Conservation (phyloP, 352 stramenopile genomes). For the Globisporangium uncinulatum region DNA sequence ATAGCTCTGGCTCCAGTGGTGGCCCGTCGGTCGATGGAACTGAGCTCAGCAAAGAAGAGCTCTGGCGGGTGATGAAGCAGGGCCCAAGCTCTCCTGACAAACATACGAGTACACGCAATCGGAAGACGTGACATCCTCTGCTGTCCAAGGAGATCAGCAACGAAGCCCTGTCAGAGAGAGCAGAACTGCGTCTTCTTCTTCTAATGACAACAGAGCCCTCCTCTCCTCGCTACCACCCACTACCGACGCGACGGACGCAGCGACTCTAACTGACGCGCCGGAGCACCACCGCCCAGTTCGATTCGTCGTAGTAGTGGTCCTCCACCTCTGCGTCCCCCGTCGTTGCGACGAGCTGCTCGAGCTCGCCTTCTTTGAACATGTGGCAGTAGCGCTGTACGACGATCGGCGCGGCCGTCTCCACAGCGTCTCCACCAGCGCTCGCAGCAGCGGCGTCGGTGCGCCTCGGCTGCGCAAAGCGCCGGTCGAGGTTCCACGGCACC, state of each 20-base stretch:
- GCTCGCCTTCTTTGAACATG: constrained; percentile 85
- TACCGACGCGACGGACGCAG: background rate
- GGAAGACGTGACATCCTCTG: too few species aligned
- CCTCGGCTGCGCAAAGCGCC: constrained; percentile 39
- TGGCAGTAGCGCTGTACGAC: constrained; percentile 86
- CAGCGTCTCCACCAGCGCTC: background rate
- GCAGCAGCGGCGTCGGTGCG: background rate
- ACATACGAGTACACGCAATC: background rate
- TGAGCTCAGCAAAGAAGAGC: constrained; percentile 12
- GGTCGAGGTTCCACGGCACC: constrained; percentile 85
- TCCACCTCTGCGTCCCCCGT: constrained; percentile 57
- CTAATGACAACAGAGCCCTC: background rate
- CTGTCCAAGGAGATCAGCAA: too few species aligned
- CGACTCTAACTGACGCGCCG: constrained; percentile 21
- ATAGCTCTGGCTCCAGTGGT: background rate
- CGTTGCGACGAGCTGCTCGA: constrained; percentile 59
- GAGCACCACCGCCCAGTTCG: constrained; percentile 83
- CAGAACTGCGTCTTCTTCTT: background rate
- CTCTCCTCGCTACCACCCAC: background rate
- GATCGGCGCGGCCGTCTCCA: constrained; percentile 12
- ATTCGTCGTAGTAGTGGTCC: constrained; percentile 82
- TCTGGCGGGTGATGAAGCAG: constrained; percentile 28
- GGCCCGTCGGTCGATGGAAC: background rate
- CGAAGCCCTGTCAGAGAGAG: background rate
- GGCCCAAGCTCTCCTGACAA: constrained; percentile 7